Conservation (phyloP, 106 monocot genomes). For the Gastrodia elata region DNA sequence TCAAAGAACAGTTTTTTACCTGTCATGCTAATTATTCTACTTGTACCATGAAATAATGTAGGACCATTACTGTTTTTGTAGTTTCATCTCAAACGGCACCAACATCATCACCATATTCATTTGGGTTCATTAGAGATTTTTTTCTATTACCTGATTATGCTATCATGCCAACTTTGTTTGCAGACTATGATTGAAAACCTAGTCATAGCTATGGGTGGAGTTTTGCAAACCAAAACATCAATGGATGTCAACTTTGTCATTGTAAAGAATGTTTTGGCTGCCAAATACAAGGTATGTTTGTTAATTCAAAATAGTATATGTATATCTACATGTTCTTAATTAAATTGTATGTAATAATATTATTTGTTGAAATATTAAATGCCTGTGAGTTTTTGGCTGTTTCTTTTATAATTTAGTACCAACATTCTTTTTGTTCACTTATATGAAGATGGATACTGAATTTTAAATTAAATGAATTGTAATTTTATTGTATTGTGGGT, state of each 20-base stretch:
- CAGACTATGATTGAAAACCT: slow-evolving; percentile 56
- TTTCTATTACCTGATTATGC: neutral
- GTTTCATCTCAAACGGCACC: neutral
- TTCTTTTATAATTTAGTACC: neutral
- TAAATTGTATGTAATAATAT: neutral
- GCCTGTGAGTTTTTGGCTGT: neutral
- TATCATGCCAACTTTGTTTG: slow-evolving; percentile 10
- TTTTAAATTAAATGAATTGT: neutral
- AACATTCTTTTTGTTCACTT: neutral
- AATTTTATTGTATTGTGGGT: neutral
- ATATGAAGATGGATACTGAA: neutral
- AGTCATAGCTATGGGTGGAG: slow-evolving; percentile 84
- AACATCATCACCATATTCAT: neutral
- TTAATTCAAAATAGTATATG: neutral
- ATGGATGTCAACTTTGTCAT: slow-evolving; percentile 78
- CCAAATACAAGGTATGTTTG: slow-evolving; percentile 75
- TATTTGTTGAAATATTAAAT: neutral
- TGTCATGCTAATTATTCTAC: neutral
- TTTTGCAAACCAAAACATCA: slow-evolving; percentile 42
- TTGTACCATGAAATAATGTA: neutral
- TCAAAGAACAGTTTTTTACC: neutral
- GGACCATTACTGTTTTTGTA: neutral
- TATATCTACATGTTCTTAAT: neutral
- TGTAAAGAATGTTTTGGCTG: slow-evolving; percentile 77
- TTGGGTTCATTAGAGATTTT: neutral